phyloP scores from a whole-genome alignment of 2,329 filamentous ascomycete genomes.

The Fragosphaeria purpurea region DNA sequence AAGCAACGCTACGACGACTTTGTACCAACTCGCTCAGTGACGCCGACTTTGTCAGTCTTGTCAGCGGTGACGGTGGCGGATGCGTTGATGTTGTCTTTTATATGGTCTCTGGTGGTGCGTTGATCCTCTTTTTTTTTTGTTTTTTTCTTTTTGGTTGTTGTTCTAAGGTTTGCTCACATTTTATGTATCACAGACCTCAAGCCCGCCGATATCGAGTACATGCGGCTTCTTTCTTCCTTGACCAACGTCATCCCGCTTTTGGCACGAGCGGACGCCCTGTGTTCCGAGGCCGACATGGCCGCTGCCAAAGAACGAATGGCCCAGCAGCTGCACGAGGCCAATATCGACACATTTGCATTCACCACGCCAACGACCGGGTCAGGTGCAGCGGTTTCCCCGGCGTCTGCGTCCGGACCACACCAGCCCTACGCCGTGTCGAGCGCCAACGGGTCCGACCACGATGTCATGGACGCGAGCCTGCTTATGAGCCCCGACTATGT shows the following conservation, averaged over 20 bases:
- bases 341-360: conserved; percentile 60
- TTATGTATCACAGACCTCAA: conserved; percentile 37
- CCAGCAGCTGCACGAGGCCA: conserved; percentile 44
- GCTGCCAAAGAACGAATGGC: conserved; percentile 50
- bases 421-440: conserved; percentile 71
- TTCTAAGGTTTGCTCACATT: conserved; percentile 7
- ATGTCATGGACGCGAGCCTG: conserved; percentile 84
- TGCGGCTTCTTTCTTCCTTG: conserved; percentile 57
- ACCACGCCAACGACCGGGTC: conserved; percentile 25
- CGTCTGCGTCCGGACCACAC: not conserved
- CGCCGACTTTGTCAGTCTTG: conserved; percentile 62
- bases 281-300: conserved; percentile 41
- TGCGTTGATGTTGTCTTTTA: conserved; percentile 83
- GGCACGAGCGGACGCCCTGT: conserved; percentile 61
- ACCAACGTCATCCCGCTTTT: conserved; percentile 83
- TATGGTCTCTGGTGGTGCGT: conserved; percentile 60
- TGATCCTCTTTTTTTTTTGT: not conserved
- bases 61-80: conserved; percentile 73
- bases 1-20: conserved; percentile 55
- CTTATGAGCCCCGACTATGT: conserved; percentile 90
- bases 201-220: conserved; percentile 58
- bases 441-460: conserved; percentile 57
- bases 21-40: conserved; percentile 57
- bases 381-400: conserved; percentile 4
- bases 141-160: not conserved